These are phyloP conservation scores for Tillandsia fasciculata DNA, from an alignment of 176 grass and related monocot species.

Conservation along the genomic window DNA sequence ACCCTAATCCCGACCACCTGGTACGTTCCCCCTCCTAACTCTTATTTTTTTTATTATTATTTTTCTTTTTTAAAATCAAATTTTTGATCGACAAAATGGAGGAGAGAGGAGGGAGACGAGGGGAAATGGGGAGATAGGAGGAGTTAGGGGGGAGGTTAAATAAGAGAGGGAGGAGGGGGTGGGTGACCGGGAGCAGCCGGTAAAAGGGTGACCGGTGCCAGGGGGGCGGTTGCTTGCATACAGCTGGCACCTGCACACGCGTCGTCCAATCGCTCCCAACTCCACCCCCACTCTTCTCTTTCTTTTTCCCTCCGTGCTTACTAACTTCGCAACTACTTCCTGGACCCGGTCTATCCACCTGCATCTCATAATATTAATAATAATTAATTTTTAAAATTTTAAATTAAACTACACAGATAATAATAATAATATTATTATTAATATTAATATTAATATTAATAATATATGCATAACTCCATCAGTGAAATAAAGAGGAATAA, in stretches of 20 bases:
- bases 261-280: slow-evolving; percentile 7
- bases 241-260: slow-evolving; percentile 40
- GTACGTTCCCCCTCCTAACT: too few species aligned
- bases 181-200: slow-evolving; percentile 19
- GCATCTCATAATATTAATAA: too few species aligned
- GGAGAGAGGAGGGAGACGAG: not conserved
- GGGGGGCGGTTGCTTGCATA: slow-evolving; percentile 29
- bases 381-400: too few species aligned
- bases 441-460: too few species aligned
- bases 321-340: not conserved
- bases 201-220: not conserved
- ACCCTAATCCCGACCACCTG: not conserved
- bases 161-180: not conserved
- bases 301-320: not conserved
- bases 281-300: not conserved
- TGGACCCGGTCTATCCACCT: not conserved
- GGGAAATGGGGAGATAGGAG: not conserved
- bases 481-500: too few species aligned
- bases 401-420: too few species aligned
- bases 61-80: not conserved
- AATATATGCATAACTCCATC: too few species aligned
- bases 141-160: slow-evolving; percentile 2
- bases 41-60: not conserved
- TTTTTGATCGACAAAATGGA: not conserved
- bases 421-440: too few species aligned